These are phyloP conservation scores for Coprinopsis cinerea DNA, from an alignment of 768 basidiomycete species.

Conservation along the genomic window DNA sequence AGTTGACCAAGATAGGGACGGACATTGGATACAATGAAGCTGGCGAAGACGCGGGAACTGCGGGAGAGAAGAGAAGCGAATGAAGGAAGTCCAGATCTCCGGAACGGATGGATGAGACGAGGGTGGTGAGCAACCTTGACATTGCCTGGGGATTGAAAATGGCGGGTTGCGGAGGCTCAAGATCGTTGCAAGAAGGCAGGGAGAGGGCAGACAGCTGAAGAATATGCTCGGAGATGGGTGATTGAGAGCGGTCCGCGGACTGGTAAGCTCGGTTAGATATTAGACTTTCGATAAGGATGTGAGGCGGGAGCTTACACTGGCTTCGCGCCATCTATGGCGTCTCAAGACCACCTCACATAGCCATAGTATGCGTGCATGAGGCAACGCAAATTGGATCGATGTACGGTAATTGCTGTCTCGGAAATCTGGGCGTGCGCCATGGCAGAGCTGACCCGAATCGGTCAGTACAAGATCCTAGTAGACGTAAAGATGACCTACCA, in stretches of 20 bases:
- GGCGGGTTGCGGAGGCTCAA: constrained; percentile 35
- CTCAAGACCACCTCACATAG: constrained; percentile 64
- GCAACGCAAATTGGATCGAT: constrained; percentile 60
- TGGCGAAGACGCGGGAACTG: constrained; percentile 32
- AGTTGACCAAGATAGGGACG: constrained; percentile 57
- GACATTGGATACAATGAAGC: constrained; percentile 38
- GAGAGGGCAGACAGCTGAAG: constrained; percentile 33
- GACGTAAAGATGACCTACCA: constrained; percentile 41
- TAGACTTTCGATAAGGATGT: constrained; percentile 4
- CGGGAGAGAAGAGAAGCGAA: constrained; percentile 48
- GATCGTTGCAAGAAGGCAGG: constrained; percentile 30
- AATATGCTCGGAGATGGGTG: constrained; percentile 30
- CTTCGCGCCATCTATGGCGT: constrained; percentile 53
- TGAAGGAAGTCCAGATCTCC: constrained; percentile 46
- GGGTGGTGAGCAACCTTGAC: constrained; percentile 38
- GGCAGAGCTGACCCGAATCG: constrained; percentile 40
- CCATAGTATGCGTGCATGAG: constrained; percentile 61
- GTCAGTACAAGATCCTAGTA: constrained; percentile 2
- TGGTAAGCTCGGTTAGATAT: constrained; percentile 16
- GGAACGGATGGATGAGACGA: constrained; percentile 49
- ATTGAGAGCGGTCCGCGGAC: constrained; percentile 34
- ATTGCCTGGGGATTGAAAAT: constrained; percentile 37
- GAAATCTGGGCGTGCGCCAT: constrained; percentile 69
- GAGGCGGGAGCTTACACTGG: constrained; percentile 37
- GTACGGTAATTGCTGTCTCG: constrained; percentile 69